Evolutionary conservation across 2,329 filamentous ascomycete genomes (phyloP).

Genomic region (Cladosporium oxysporum): DNA sequence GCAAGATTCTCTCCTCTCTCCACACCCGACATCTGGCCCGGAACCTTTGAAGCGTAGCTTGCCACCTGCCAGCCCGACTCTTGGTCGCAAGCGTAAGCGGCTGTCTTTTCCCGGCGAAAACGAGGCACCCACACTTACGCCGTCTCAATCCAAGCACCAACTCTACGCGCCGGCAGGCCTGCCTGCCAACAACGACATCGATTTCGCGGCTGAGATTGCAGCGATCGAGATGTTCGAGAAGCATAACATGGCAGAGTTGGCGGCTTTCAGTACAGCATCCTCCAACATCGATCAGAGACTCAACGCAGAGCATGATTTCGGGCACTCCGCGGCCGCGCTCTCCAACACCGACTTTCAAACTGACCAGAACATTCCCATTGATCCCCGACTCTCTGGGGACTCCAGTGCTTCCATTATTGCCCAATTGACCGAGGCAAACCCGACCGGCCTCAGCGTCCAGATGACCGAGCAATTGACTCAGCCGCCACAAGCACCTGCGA

Average conservation of each 20-base stretch:
- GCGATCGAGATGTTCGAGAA: neutral
- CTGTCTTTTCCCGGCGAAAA: slow-evolving; percentile 19
- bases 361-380: neutral
- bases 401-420: neutral
- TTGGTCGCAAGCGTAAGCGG: slow-evolving; percentile 18
- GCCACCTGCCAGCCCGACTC: slow-evolving; percentile 2
- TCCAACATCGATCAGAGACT: neutral
- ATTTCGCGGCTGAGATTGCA: neutral
- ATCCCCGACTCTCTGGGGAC: neutral
- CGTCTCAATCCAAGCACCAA: neutral
- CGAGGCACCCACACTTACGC: neutral
- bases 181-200: neutral
- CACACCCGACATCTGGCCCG: neutral
- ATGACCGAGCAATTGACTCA: neutral
- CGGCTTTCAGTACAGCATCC: neutral
- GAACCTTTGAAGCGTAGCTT: slow-evolving; percentile 22
- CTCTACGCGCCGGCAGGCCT: neutral
- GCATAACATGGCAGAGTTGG: neutral
- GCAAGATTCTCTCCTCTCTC: neutral
- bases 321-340: neutral
- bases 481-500: neutral
- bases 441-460: neutral
- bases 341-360: neutral
- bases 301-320: neutral
- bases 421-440: neutral